Percentiles rank a stretch among this genome's conserved stretches.
phyloP scores from a whole-genome alignment of 2,329 filamentous ascomycete genomes.

The Phyllosticta capitalensis region DNA sequence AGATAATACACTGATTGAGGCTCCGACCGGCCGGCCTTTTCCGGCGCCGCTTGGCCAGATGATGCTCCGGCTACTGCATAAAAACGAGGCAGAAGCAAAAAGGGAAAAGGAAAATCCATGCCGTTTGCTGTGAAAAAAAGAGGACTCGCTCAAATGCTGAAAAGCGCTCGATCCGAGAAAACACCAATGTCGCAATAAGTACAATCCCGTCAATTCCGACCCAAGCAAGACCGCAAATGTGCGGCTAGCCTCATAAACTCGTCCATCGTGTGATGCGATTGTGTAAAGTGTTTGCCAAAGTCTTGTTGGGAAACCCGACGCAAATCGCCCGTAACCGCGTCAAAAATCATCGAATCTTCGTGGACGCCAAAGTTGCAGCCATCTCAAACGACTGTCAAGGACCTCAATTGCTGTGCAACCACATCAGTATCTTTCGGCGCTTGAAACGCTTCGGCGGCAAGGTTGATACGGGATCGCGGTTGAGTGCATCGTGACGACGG shows the following conservation, averaged over 20 bases:
- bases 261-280: neutral
- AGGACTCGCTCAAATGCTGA: conserved; percentile 11
- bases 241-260: neutral
- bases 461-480: conserved; percentile 2
- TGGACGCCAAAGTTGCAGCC: neutral
- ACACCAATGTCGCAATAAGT: conserved; percentile 5
- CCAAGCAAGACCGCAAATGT: neutral
- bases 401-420: conserved; percentile 24
- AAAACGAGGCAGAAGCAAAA: neutral
- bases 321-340: neutral
- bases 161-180: neutral
- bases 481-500: conserved; percentile 8
- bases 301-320: neutral
- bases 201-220: neutral
- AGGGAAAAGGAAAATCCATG: neutral
- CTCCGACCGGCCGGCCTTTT: neutral
- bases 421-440: conserved; percentile 8
- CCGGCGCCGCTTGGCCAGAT: neutral
- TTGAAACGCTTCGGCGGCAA: conserved; percentile 3
- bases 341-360: neutral
- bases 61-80: neutral
- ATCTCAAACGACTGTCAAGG: conserved; percentile 28
- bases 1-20: neutral
- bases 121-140: neutral
- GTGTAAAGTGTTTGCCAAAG: neutral